Base-by-base conservation (phyloP, 1,284 basidiomycete species). In the Pterula multifida region DNA sequence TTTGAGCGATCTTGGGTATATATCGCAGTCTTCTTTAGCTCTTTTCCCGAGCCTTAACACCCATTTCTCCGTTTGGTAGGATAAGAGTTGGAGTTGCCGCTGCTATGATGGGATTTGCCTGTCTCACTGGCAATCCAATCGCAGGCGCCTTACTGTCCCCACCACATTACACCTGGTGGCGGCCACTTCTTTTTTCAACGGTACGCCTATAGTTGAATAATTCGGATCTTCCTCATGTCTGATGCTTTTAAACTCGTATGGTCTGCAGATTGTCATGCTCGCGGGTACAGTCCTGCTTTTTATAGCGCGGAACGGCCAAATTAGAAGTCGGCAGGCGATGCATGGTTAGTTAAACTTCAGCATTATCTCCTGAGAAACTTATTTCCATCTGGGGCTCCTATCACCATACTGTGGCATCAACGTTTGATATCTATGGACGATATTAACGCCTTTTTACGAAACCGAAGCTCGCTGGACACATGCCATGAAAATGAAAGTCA, bases 91-190 rank as follows among this genome's bases (percentile, higher is more conserved):
- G 70, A 12, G 56, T 72, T 23, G 54, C 68, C 3, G 68, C 67
- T 3, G 69, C 70, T 49, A 52, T 58, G 15, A 56, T 71, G 26
- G 61, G 68, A n/a, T 65, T 73, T 51, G 65, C 70, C 1, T 51
- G 69, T 36, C 60, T 75, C 25, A 70, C 68, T 2, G 73, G 72
- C 0, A 72, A 68, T 51, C 73, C 73, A 1, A 66, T 76, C 42
- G 67, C 67, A 22, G 73, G 73, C 9, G 70, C 70, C 2, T 55
- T 75, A 12, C 57, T 74, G 19, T 61, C 63, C 4, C 58, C 62
- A 17, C 61, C 67, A 1, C 51, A 58, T 2, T 72, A 68, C 52
- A 55, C 58, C 19, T 74, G 72, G 72, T 63, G 62, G 52, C 59
- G 61, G 28, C 68, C 71, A 13, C 57, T 72, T 1, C 63, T 71